These are phyloP conservation scores for Claviceps cyperi DNA, from an alignment of 2,329 filamentous ascomycete genomes.

Conservation along the genomic window DNA sequence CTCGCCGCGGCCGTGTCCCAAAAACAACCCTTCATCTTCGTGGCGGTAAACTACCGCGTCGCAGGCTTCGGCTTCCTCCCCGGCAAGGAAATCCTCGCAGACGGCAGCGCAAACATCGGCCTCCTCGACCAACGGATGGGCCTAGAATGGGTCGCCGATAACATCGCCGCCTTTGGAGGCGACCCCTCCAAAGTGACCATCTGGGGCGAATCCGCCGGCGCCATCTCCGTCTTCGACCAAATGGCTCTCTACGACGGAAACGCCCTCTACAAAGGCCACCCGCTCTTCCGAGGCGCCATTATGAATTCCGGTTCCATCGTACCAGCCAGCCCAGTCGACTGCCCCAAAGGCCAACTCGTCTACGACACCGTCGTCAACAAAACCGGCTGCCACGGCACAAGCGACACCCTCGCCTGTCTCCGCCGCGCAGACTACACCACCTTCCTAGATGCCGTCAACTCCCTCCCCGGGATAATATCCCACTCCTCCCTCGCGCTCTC, in stretches of 20 bases:
- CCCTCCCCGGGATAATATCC: background rate
- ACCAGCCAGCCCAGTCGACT: background rate
- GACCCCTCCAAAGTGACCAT: conserved; percentile 46
- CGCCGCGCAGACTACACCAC: conserved; percentile 38
- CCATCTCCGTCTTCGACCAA: conserved; percentile 36
- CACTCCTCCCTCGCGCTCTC: background rate
- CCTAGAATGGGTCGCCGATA: conserved; percentile 45
- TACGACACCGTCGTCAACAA: background rate
- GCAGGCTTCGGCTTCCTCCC: conserved; percentile 3
- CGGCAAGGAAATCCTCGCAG: conserved; percentile 4
- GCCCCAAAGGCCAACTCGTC: background rate
- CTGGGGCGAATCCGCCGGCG: conserved; percentile 40
- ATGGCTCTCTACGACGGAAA: conserved; percentile 50
- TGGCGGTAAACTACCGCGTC: conserved; percentile 2
- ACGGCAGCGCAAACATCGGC: conserved; percentile 56
- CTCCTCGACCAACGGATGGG: conserved; percentile 37
- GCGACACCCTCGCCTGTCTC: conserved; percentile 25
- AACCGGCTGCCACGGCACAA: background rate
- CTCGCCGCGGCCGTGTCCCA: conserved; percentile 26
- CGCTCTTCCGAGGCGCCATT: conserved; percentile 4
- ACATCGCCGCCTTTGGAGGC: conserved; percentile 48
- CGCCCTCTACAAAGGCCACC: conserved; percentile 18
- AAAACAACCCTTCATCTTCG: conserved; percentile 2
- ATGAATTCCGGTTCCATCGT: conserved; percentile 32
- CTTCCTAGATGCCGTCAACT: conserved; percentile 22